These are phyloP conservation scores for Ophiostoma perfectum DNA, from an alignment of 2,329 filamentous ascomycete genomes.

Conservation along the genomic window DNA sequence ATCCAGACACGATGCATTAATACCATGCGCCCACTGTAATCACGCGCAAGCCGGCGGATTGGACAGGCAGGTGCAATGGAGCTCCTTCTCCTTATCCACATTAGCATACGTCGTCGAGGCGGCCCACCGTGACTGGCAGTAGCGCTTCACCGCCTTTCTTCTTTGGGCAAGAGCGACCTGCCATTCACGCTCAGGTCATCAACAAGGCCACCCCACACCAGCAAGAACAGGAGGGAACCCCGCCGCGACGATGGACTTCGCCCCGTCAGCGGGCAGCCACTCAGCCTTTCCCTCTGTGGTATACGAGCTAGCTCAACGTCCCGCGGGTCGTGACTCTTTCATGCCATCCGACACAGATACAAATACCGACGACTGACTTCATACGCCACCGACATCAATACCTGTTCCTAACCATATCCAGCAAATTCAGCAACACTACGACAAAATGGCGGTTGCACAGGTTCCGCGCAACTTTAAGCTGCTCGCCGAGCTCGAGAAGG, in stretches of 20 bases:
- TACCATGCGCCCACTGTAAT: conserved; percentile 7
- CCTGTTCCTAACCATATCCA: neutral
- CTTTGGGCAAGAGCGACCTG: conserved; percentile 1
- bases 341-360: neutral
- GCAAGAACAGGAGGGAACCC: conserved; percentile 16
- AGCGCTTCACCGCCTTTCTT: conserved; percentile 23
- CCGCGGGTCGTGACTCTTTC: conserved; percentile 4
- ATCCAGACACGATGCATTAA: conserved; percentile 8
- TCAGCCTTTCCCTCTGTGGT: neutral
- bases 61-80: conserved; percentile 10
- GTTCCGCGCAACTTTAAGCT: conserved; percentile 94
- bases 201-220: conserved; percentile 4
- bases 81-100: conserved; percentile 37
- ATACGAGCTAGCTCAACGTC: neutral
- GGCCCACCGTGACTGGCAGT: conserved; percentile 29
- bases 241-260: conserved; percentile 11
- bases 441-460: conserved; percentile 42
- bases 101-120: conserved; percentile 29
- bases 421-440: neutral
- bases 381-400: neutral
- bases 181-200: neutral
- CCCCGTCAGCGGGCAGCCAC: conserved; percentile 7
- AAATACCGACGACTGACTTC: neutral
- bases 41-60: conserved; percentile 5
- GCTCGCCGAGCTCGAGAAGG: conserved; percentile 96